These are phyloP conservation scores for Sordariomycetes sp. DNA, from an alignment of 2,329 filamentous ascomycete genomes.

Conservation along the genomic window DNA sequence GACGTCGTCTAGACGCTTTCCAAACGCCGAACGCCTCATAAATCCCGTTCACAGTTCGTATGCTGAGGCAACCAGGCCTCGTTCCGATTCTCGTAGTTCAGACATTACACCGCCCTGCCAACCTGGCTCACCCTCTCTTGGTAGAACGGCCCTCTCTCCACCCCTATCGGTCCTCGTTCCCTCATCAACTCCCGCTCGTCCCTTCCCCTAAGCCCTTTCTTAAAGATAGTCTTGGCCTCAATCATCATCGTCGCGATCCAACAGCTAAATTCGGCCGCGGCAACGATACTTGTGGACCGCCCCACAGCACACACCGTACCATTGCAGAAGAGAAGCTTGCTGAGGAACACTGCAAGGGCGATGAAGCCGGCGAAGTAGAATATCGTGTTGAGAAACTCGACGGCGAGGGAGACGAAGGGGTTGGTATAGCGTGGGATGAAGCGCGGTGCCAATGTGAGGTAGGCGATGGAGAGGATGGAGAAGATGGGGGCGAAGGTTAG, in stretches of 20 bases:
- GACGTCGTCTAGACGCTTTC: too few relatives aligned
- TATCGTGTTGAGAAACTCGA: constrained; percentile 42
- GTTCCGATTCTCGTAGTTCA: too few relatives aligned
- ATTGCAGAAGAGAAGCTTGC: constrained; percentile 44
- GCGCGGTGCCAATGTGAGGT: constrained; percentile 40
- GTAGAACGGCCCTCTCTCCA: too few relatives aligned
- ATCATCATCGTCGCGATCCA: constrained; percentile 42
- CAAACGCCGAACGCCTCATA: too few relatives aligned
- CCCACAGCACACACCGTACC: constrained; percentile 48
- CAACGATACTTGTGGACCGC: constrained; percentile 43
- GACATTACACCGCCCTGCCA: too few relatives aligned
- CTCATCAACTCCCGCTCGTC: too few relatives aligned
- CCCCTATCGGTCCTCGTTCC: too few relatives aligned
- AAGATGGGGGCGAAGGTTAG: constrained; percentile 45
- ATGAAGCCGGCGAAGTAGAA: constrained; percentile 54
- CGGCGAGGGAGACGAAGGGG: constrained; percentile 35
- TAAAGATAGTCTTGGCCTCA: constrained; percentile 36
- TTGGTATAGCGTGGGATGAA: constrained; percentile 35
- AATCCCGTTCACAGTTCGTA: too few relatives aligned
- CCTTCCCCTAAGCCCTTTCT: constrained; percentile 23
- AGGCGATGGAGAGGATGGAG: constrained; percentile 44
- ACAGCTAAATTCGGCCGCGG: constrained; percentile 40
- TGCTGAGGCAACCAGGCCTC: too few relatives aligned
- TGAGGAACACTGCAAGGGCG: constrained; percentile 47
- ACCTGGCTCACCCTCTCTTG: too few relatives aligned